Base-by-base conservation (phyloP, 805 yeast species). In the Starmerella apis region DNA sequence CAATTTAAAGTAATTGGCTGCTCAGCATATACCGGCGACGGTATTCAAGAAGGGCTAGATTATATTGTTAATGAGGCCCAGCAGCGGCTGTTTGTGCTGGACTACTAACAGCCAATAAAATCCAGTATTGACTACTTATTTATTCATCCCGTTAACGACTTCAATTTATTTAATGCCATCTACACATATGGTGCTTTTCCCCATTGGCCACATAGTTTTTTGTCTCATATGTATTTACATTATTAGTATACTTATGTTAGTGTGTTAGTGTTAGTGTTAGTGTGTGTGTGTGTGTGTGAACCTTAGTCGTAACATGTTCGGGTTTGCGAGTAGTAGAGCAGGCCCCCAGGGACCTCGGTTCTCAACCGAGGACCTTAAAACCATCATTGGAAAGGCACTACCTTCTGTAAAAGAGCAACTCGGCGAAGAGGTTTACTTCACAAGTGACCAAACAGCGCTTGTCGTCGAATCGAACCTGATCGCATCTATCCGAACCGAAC, bases 21-120 rank as follows among this genome's bases (percentile, higher is more conserved):
- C 56, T 73, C 78, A 49, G 81, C 80, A 0, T 65, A 64, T 54
- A 68, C 77, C 0, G 73, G 76, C 3, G 62, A 63, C 41, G 69
- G 70, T 46, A 49, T 77, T 5, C 53, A 60, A 1, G 57, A 59
- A 11, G 76, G 72, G 0, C 54, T 77, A 19, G 68, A 71, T 14
- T 75, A 75, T 73, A 62, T 74, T 3, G 65, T 67, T 1, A 50
- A 61, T 2, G 77, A 73, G 49, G 70, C 73, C 43, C 61, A 61
- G 43, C 53, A 61, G 16, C 57, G 76, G 28, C 62, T 75, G 35
- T 72, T 47, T 19, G 43, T 43, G 39, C 35, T 28, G 25, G 43
- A 38, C 70, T 56, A 41, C 33, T 48, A 57, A 68, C 19, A 13
- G n/a, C n/a, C n/a, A n/a, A n/a, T n/a, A n/a, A n/a, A n/a, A n/a